Conservation (phyloP, 2,329 filamentous ascomycete genomes). For the Exophiala sideris region DNA sequence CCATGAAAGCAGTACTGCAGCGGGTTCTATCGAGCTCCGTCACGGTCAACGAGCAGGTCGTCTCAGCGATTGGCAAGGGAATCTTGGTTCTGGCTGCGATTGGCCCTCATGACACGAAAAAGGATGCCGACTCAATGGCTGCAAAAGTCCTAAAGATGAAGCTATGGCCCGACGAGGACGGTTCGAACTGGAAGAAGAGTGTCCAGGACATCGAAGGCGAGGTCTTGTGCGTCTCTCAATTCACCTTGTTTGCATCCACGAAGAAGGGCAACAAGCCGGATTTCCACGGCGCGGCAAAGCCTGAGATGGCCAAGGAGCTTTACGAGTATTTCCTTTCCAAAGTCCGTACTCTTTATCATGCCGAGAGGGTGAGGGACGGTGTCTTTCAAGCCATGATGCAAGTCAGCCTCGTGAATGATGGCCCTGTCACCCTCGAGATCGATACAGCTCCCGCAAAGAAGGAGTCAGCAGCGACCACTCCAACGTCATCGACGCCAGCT, state of each 20-base stretch:
- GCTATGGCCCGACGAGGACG: constrained; percentile 81
- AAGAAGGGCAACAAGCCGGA: constrained; percentile 95
- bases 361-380: constrained; percentile 84
- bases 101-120: constrained; percentile 82
- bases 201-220: constrained; percentile 88
- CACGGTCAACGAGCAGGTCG: constrained; percentile 82
- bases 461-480: constrained; percentile 27
- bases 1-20: constrained; percentile 74
- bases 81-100: constrained; percentile 89
- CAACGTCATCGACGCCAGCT: constrained; percentile 10
- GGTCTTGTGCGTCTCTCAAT: constrained; percentile 96
- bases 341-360: constrained; percentile 67
- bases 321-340: constrained; percentile 81
- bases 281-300: constrained; percentile 82
- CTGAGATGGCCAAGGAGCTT: constrained; percentile 72
- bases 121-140: constrained; percentile 80
- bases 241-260: constrained; percentile 87
- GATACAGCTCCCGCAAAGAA: constrained; percentile 44
- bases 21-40: constrained; percentile 93
- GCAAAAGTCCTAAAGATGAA: constrained; percentile 84
- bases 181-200: constrained; percentile 80
- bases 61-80: constrained; percentile 88
- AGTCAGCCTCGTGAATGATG: constrained; percentile 85
- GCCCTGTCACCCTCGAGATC: constrained; percentile 53
- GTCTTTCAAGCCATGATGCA: constrained; percentile 99